These are phyloP conservation scores for Calonectria honghensis DNA, from an alignment of 2,329 filamentous ascomycete species.

Conservation along the genomic window DNA sequence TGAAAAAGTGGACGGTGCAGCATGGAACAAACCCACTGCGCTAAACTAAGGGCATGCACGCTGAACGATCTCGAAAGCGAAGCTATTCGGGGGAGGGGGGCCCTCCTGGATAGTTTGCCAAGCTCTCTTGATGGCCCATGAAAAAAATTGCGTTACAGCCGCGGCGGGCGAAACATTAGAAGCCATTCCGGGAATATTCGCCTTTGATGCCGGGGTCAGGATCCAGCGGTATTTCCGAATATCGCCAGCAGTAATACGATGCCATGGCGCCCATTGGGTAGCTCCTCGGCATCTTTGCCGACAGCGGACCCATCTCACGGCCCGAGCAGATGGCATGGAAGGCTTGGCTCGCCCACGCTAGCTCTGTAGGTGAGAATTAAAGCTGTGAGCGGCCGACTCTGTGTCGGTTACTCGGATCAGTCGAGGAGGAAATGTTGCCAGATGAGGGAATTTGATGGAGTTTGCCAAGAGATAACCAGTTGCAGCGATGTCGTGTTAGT, in stretches of 20 bases:
- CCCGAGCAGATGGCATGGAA: not conserved
- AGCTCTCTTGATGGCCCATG: not conserved
- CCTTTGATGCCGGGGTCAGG: not conserved
- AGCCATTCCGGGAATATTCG: not conserved
- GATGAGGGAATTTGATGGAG: conserved; percentile 1
- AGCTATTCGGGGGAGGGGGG: not conserved
- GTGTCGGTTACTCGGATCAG: not conserved
- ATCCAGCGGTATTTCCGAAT: conserved; percentile 1
- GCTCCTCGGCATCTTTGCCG: conserved; percentile 14
- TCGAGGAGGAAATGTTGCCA: not conserved
- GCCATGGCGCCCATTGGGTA: not conserved
- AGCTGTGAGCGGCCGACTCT: conserved; percentile 13
- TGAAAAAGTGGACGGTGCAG: not conserved
- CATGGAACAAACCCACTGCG: conserved; percentile 1
- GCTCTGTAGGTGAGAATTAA: not conserved
- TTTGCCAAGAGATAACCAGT: conserved; percentile 12
- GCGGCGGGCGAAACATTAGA: not conserved
- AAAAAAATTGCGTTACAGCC: not conserved
- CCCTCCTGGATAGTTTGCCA: not conserved
- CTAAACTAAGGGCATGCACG: conserved; percentile 7
- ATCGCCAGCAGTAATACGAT: not conserved
- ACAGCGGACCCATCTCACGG: conserved; percentile 17
- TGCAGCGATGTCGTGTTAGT: not conserved
- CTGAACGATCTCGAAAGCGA: not conserved
- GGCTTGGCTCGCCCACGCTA: conserved; percentile 21